Evolutionary conservation across 441 rosid species (phyloP).

Genomic region (Pelargonium australe): DNA sequence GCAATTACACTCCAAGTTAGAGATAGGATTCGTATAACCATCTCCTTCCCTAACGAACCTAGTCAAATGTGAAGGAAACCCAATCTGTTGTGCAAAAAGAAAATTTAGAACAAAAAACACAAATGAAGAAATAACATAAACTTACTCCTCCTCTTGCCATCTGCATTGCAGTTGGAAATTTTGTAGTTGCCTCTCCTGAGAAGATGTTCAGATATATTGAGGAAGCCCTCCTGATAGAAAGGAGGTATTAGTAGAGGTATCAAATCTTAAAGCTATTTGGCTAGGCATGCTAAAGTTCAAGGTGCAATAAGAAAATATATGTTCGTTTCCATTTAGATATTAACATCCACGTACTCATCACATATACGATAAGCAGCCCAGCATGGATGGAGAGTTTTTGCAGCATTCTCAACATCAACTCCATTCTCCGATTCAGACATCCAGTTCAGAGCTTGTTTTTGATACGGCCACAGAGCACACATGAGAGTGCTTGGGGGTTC

Average conservation of each 20-base stretch:
- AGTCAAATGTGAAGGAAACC: not conserved
- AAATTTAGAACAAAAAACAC: not conserved
- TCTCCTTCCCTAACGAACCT: too few species aligned
- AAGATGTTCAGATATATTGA: constrained; percentile 52
- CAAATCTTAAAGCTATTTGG: not conserved
- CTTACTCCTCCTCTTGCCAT: constrained; percentile 72
- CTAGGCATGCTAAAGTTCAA: not conserved
- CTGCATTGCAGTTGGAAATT: constrained; percentile 57
- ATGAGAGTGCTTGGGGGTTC: constrained; percentile 53
- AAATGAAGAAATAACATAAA: constrained; percentile 16
- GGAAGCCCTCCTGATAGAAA: constrained; percentile 50
- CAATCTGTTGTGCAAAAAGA: not conserved
- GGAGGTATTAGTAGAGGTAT: not conserved
- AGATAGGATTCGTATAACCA: not conserved
- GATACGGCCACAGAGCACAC: constrained; percentile 50
- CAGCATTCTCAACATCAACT: constrained; percentile 46
- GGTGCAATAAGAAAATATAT: not conserved
- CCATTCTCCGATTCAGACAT: constrained; percentile 63
- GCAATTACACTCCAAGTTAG: constrained; percentile 5
- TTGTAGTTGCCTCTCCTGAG: constrained; percentile 65
- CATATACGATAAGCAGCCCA: constrained; percentile 64
- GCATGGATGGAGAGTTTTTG: constrained; percentile 58
- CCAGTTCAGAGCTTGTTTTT: constrained; percentile 65
- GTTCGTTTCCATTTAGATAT: not conserved
- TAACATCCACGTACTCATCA: constrained; percentile 35